Percentiles rank a stretch among this genome's conserved stretches.
These are phyloP conservation scores for Annona cherimola DNA, from an alignment of 164 flowering plant species.

Conservation along the genomic window DNA sequence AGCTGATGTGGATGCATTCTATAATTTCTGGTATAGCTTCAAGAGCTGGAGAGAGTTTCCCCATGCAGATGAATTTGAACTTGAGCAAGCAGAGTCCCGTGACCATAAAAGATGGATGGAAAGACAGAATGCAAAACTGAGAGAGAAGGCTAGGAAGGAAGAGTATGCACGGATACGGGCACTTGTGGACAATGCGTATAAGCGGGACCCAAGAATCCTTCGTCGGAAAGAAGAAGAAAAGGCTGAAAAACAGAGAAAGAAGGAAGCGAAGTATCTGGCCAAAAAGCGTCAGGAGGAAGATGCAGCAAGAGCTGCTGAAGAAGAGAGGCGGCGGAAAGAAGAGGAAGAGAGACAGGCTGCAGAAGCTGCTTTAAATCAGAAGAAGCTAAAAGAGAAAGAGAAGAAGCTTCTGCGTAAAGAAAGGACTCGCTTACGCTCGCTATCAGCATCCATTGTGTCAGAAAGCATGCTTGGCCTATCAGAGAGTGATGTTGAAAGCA, in stretches of 20 bases:
- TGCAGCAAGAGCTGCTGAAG: conserved; percentile 71
- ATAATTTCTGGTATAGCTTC: conserved; percentile 77
- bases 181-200: conserved; percentile 89
- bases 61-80: conserved; percentile 84
- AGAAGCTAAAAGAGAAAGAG: conserved; percentile 52
- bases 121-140: conserved; percentile 84
- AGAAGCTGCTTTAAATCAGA: conserved; percentile 58
- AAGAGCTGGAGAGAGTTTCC: conserved; percentile 98
- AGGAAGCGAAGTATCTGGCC: conserved; percentile 65
- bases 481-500: conserved; percentile 60
- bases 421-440: conserved; percentile 65
- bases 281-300: conserved; percentile 84
- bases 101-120: conserved; percentile 98
- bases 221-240: conserved; percentile 71
- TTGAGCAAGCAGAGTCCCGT: conserved; percentile 94
- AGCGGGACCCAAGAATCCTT: conserved; percentile 72
- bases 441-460: conserved; percentile 45
- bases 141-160: conserved; percentile 89
- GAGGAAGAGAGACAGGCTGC: conserved; percentile 71
- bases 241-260: conserved; percentile 77
- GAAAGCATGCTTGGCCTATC: conserved; percentile 24
- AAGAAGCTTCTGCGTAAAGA: conserved; percentile 84
- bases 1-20: conserved; percentile 70
- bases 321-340: conserved; percentile 61
- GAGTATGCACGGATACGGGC: conserved; percentile 67